Conservation (phyloP, 768 basidiomycete species). For the Pleurotus salmoneostramineus region DNA sequence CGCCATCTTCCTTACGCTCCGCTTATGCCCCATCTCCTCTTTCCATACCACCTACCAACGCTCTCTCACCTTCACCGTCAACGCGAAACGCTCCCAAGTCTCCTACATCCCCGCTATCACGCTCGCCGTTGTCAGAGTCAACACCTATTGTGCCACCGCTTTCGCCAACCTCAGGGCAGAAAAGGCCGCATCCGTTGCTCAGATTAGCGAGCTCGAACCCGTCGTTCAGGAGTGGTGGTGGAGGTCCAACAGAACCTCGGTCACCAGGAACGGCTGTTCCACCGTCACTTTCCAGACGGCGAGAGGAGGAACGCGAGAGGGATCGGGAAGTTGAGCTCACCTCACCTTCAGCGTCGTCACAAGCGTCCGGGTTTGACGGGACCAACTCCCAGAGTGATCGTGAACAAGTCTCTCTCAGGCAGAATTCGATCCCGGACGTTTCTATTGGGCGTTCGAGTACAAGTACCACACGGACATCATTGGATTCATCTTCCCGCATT, state of each 20-base stretch:
- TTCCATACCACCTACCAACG: conserved; percentile 36
- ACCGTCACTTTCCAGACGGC: not conserved
- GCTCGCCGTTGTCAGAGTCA: conserved; percentile 10
- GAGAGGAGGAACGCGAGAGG: not conserved
- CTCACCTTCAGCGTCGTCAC: not conserved
- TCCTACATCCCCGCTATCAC: conserved; percentile 33
- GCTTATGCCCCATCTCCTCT: conserved; percentile 36
- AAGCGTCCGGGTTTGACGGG: not conserved
- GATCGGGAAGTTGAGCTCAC: not conserved
- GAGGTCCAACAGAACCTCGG: not conserved
- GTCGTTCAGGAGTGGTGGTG: conserved; percentile 13
- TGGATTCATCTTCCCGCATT: too few species aligned
- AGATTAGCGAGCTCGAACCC: conserved; percentile 24
- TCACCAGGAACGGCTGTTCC: conserved; percentile 7
- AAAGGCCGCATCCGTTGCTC: conserved; percentile 18
- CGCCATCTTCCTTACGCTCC: conserved; percentile 18
- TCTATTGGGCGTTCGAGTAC: not conserved
- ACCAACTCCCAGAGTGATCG: not conserved
- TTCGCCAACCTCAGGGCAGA: conserved; percentile 11
- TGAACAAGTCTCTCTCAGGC: not conserved
- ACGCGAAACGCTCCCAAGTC: conserved; percentile 19
- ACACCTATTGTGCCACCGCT: conserved; percentile 15
- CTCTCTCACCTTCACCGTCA: conserved; percentile 15
- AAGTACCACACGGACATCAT: not conserved
- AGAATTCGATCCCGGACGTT: not conserved